Evolutionary conservation across 176 grass and related monocot genomes (phyloP).

Genomic region (Bromus sterilis): DNA sequence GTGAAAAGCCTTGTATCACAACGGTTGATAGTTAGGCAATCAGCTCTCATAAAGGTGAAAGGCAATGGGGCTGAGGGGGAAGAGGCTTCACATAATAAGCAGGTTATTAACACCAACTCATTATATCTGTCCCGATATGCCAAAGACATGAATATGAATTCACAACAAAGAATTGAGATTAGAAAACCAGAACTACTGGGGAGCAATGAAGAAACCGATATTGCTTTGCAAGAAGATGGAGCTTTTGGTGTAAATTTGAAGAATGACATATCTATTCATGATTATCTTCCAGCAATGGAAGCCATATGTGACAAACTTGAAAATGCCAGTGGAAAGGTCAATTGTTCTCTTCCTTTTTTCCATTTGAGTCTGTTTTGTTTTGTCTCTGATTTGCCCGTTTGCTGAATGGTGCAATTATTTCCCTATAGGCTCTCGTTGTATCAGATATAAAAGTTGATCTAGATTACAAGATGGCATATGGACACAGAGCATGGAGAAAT

Average conservation of each 20-base stretch:
- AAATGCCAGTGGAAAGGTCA: constrained; percentile 78
- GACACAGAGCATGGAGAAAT: constrained; percentile 92
- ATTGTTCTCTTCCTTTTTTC: neutral
- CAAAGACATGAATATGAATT: constrained; percentile 74
- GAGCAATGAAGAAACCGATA: constrained; percentile 22
- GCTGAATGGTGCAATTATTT: constrained; percentile 32
- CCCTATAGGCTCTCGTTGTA: constrained; percentile 69
- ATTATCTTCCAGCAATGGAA: constrained; percentile 91
- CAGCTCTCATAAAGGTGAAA: constrained; percentile 76
- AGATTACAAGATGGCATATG: constrained; percentile 55
- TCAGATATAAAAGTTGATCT: constrained; percentile 89
- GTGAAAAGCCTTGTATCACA: constrained; percentile 72
- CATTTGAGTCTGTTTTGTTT: constrained; percentile 12
- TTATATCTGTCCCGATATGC: constrained; percentile 77
- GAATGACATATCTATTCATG: constrained; percentile 63
- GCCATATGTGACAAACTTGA: constrained; percentile 95
- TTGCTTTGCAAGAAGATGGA: constrained; percentile 39
- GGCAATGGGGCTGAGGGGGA: constrained; percentile 43
- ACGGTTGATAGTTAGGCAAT: constrained; percentile 68
- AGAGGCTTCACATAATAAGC: constrained; percentile 49
- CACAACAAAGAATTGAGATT: constrained; percentile 94
- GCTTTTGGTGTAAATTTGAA: constrained; percentile 29
- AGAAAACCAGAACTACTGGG: constrained; percentile 53
- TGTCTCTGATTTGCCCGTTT: neutral
- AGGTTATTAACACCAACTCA: constrained; percentile 74